phyloP scores from a whole-genome alignment of 805 yeast genomes.

The Ogataea salicorniae region DNA sequence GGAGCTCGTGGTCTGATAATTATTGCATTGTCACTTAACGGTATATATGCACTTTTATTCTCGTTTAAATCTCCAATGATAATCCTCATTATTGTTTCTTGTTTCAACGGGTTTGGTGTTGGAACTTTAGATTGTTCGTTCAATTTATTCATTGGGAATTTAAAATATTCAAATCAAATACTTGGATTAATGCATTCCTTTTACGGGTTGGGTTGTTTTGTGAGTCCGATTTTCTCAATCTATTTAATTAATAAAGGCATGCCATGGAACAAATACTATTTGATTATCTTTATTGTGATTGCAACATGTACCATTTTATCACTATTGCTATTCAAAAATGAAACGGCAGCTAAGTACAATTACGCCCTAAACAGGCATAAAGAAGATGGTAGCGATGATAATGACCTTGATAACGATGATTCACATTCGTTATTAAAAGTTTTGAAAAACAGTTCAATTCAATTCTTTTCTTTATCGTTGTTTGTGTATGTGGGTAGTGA shows the following conservation, averaged over 20 bases:
- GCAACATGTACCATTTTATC: slow-evolving; percentile 22
- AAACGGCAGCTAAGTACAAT: slow-evolving; percentile 40
- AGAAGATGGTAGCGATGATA: slow-evolving; percentile 11
- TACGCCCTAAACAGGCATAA: slow-evolving; percentile 20
- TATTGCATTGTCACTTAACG: slow-evolving; percentile 8
- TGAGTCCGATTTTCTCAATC: slow-evolving; percentile 44
- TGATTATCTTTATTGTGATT: slow-evolving; percentile 30
- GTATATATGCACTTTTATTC: slow-evolving; percentile 24
- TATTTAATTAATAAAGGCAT: slow-evolving; percentile 33
- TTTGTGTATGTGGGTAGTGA: slow-evolving; percentile 51
- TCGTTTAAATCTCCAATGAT: slow-evolving; percentile 38
- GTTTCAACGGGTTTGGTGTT: slow-evolving; percentile 47
- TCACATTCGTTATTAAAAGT: slow-evolving; percentile 11
- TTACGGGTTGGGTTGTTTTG: slow-evolving; percentile 50
- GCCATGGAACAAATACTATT: slow-evolving; percentile 43
- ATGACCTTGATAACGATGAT: slow-evolving; percentile 11
- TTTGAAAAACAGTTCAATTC: slow-evolving; percentile 33
- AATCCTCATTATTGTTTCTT: slow-evolving; percentile 35
- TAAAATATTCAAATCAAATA: slow-evolving; percentile 43
- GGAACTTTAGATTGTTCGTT: slow-evolving; percentile 54
- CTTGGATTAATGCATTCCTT: slow-evolving; percentile 48
- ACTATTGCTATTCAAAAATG: slow-evolving; percentile 33
- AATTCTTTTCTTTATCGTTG: slow-evolving; percentile 37
- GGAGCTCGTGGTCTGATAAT: slow-evolving; percentile 48
- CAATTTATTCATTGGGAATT: slow-evolving; percentile 47